Percentiles rank a stretch among this genome's conserved stretches.
Conservation (phyloP, 1,139 yeast species). For the Neolecta irregularis region DNA sequence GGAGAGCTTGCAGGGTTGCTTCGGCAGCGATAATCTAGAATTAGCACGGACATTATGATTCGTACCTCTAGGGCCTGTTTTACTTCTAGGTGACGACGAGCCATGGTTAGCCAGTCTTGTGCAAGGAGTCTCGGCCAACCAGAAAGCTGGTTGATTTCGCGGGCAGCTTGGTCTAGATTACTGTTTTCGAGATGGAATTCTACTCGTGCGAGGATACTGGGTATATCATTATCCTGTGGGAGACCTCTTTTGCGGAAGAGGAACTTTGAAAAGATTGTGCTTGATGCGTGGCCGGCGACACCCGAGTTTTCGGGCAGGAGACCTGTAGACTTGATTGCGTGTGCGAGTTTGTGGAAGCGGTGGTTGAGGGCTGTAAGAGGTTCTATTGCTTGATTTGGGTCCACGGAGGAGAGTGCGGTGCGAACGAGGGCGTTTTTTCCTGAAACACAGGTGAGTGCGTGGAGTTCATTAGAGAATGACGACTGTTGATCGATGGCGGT, state of each 20-base stretch:
- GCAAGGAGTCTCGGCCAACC: conserved; percentile 92
- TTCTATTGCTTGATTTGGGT: conserved; percentile 43
- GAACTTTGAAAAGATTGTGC: conserved; percentile 59
- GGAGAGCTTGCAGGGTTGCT: background rate
- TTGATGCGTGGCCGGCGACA: conserved; percentile 75
- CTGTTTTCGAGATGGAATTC: conserved; percentile 61
- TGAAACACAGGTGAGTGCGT: conserved; percentile 27
- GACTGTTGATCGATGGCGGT: conserved; percentile 29
- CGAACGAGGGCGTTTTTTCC: conserved; percentile 35
- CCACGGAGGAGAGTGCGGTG: conserved; percentile 35
- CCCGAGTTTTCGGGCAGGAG: conserved; percentile 92
- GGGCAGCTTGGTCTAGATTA: conserved; percentile 74
- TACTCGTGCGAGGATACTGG: conserved; percentile 76
- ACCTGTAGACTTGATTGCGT: conserved; percentile 80
- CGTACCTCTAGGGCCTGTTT: conserved; percentile 12
- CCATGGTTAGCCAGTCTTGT: conserved; percentile 78
- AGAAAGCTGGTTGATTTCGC: conserved; percentile 74
- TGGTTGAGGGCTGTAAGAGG: conserved; percentile 37
- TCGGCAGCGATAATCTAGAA: conserved; percentile 1
- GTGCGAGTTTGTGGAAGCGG: conserved; percentile 69
- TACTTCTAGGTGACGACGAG: conserved; percentile 12
- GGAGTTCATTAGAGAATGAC: conserved; percentile 26
- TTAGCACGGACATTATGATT: background rate
- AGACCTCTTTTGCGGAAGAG: conserved; percentile 49
- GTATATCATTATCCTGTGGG: conserved; percentile 72